Conservation (phyloP, 306 rosid species). For the Urtica urens region DNA sequence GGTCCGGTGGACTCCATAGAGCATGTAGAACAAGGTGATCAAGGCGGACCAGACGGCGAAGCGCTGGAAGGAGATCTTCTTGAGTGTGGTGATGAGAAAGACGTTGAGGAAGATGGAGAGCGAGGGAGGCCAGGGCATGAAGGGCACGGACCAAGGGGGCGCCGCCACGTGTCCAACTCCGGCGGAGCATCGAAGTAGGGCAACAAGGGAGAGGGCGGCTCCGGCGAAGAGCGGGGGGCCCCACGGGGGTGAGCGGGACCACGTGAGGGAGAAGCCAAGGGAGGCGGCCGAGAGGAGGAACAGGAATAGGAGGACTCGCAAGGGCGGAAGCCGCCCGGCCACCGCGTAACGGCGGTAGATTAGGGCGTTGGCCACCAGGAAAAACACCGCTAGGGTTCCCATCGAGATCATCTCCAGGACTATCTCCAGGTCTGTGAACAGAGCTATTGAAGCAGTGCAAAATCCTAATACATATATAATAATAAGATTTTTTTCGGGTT, state of each 20-base stretch:
- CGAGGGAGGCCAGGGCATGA: slow-evolving; percentile 93
- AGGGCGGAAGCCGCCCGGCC: slow-evolving; percentile 36
- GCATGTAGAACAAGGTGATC: slow-evolving; percentile 60
- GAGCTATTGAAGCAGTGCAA: slow-evolving; percentile 80
- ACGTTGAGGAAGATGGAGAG: slow-evolving; percentile 67
- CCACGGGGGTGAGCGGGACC: slow-evolving; percentile 57
- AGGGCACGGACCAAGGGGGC: slow-evolving; percentile 56
- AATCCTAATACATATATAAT: slow-evolving; percentile 61
- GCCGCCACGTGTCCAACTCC: slow-evolving; percentile 15
- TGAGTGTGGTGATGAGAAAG: slow-evolving; percentile 65
- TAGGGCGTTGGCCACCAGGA: slow-evolving; percentile 86
- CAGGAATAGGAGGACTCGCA: slow-evolving; percentile 44
- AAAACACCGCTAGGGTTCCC: slow-evolving; percentile 75
- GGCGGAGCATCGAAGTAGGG: slow-evolving; percentile 42
- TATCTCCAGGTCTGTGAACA: slow-evolving; percentile 66
- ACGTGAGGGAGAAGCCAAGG: slow-evolving; percentile 56
- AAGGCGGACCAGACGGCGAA: slow-evolving; percentile 60
- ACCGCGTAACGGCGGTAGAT: slow-evolving; percentile 62
- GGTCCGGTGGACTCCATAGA: slow-evolving; percentile 90
- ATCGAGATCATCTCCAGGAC: slow-evolving; percentile 57
- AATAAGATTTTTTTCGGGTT: no score
- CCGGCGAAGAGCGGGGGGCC: slow-evolving; percentile 41
- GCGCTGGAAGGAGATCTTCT: slow-evolving; percentile 41
- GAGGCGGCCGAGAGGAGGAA: slow-evolving; percentile 52
- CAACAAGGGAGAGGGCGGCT: slow-evolving; percentile 36